phyloP scores from a whole-genome alignment of 352 stramenopile species.

The Phytophthora multivora region DNA sequence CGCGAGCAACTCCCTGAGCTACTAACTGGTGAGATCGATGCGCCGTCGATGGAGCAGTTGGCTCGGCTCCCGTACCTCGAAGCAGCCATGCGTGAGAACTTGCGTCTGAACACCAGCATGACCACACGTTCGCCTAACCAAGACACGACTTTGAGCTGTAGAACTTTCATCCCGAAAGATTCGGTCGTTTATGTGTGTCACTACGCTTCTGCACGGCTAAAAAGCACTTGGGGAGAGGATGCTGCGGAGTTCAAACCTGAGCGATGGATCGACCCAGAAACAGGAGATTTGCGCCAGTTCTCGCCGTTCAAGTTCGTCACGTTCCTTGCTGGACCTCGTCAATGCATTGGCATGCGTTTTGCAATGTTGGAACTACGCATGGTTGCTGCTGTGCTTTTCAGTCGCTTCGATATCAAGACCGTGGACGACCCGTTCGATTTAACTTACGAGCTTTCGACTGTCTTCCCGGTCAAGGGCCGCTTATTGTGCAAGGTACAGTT shows the following conservation, averaged over 20 bases:
- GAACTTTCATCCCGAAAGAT: conserved; percentile 57
- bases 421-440: conserved; percentile 39
- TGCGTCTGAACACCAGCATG: conserved; percentile 64
- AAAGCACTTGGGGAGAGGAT: conserved; percentile 56
- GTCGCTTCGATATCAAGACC: conserved; percentile 46
- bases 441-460: conserved; percentile 41
- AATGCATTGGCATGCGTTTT: conserved; percentile 67
- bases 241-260: conserved; percentile 59
- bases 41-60: conserved; percentile 52
- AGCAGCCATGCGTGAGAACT: conserved; percentile 57
- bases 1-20: conserved; percentile 35
- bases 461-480: conserved; percentile 30
- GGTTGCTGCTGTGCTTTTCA: conserved; percentile 44
- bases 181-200: conserved; percentile 43
- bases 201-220: conserved; percentile 50
- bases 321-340: conserved; percentile 61
- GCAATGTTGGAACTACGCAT: conserved; percentile 63
- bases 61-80: conserved; percentile 60
- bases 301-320: conserved; percentile 53
- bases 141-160: conserved; percentile 62
- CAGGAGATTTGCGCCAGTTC: conserved; percentile 37
- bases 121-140: conserved; percentile 40
- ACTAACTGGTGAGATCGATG: conserved; percentile 16
- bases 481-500: conserved; percentile 15
- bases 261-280: conserved; percentile 53